phyloP scores from a whole-genome alignment of 192 early-diverging fungal species.

The Pilaira anomala region DNA sequence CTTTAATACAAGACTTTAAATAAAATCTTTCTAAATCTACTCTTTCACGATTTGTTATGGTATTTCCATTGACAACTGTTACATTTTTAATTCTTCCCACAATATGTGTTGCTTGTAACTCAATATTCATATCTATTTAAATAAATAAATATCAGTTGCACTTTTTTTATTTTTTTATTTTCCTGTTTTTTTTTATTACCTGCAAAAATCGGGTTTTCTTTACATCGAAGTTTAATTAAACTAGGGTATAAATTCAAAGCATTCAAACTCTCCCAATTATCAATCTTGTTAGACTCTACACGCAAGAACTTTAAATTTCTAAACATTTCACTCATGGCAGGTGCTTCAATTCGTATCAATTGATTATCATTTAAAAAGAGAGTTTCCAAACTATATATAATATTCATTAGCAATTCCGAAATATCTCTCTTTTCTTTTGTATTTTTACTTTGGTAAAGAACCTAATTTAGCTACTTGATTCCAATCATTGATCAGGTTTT shows the following conservation, averaged over 20 bases:
- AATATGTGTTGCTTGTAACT: slow-evolving; percentile 23
- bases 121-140: slow-evolving; percentile 26
- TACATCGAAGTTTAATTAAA: slow-evolving; percentile 40
- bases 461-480: slow-evolving; percentile 39
- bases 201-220: slow-evolving; percentile 43
- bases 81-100: slow-evolving; percentile 46
- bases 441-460: slow-evolving; percentile 39
- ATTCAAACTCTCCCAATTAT: slow-evolving; percentile 44
- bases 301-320: slow-evolving; percentile 40
- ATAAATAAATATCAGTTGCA: slow-evolving; percentile 2
- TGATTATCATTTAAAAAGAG: slow-evolving; percentile 36
- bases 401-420: no score
- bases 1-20: slow-evolving; percentile 31
- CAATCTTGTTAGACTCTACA: slow-evolving; percentile 44
- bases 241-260: slow-evolving; percentile 37
- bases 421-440: background rate
- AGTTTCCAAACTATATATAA: slow-evolving; percentile 32
- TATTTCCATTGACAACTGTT: slow-evolving; percentile 46
- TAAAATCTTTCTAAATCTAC: slow-evolving; percentile 55
- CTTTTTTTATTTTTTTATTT: no score
- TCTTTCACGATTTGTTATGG: slow-evolving; percentile 36
- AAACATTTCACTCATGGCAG: slow-evolving; percentile 15
- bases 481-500: slow-evolving; percentile 45
- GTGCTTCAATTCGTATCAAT: slow-evolving; percentile 20
- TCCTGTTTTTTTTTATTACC: no score